A percentile compares a stretch with the other conserved stretches of the same genome.
Conservation (phyloP, 441 rosid species). For the Mallotus repandus region DNA sequence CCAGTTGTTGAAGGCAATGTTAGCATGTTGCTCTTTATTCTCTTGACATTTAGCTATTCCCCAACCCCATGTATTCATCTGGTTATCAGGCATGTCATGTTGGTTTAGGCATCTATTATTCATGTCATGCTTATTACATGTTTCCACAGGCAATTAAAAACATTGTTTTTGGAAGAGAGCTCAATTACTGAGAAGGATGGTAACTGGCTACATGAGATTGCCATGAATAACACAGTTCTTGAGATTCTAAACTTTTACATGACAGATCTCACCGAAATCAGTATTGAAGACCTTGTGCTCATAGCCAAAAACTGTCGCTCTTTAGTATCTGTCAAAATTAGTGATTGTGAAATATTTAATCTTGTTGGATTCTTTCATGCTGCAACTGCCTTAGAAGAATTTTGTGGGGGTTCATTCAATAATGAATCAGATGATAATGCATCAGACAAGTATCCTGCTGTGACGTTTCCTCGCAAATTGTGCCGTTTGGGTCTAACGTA, state of each 20-base stretch:
- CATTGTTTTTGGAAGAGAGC: constrained; percentile 86
- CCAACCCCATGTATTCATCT: background rate
- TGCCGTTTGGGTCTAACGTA: constrained; percentile 73
- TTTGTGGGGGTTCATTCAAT: constrained; percentile 77
- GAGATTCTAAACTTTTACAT: constrained; percentile 82
- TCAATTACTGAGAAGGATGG: constrained; percentile 64
- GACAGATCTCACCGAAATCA: constrained; percentile 57
- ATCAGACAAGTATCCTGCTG: constrained; percentile 47
- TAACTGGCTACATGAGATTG: constrained; percentile 85
- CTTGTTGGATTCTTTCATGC: constrained; percentile 64
- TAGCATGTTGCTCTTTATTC: background rate
- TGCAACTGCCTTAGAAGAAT: constrained; percentile 75
- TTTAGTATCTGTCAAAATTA: constrained; percentile 67
- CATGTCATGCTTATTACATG: background rate
- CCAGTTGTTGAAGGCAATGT: background rate
- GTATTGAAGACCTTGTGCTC: constrained; percentile 61
- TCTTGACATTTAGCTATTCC: too few relatives aligned
- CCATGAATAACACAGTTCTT: constrained; percentile 61
- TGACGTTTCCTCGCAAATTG: constrained; percentile 57
- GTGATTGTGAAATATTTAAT: constrained; percentile 66
- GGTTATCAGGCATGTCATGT: background rate
- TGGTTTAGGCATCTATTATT: constrained; percentile 6
- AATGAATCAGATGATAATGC: constrained; percentile 48
- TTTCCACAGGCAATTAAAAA: constrained; percentile 63
- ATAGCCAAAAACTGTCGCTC: constrained; percentile 72